Base-by-base conservation (phyloP, 441 rosid genomes). In the Dalechampia spathulata region DNA sequence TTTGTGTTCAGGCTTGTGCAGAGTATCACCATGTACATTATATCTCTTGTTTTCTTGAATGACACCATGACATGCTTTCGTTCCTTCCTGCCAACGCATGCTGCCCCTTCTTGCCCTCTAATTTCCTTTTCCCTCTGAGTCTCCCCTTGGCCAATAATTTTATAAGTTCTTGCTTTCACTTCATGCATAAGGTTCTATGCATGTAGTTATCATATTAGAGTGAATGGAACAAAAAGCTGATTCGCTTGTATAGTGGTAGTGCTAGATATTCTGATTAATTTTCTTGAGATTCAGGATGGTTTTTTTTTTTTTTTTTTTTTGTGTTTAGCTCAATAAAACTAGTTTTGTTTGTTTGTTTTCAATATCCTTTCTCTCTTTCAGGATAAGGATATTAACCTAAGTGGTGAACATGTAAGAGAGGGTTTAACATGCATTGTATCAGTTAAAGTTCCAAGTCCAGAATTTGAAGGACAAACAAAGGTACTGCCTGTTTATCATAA, bases 401-500 rank as follows among this genome's bases (percentile, higher is more conserved):
- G 96, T 49, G 98, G 99, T 56, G 98, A 94, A 72, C 98, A 94
- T 71, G 96, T 94, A 7, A 80, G 99, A 79, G 99, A 94, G 69
- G 99, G 99, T 55, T 60, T 94, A 75, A 90, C 99, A 32, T 84
- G 98, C 74, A 77, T 94, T 63, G 67, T 90, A 70, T 90, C 98
- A 9, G 98, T 94, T 62, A 90, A 90, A 81, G 86, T 94, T 82
- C 83, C 96, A 19, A 86, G 80, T 73, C 99, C 99, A 16, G 98
- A 94, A 73, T 94, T 94, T 75, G 98, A 94, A 84, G 99, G 99
- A 66, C 96, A 94, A 75, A 94, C 98, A 27, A 94, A 94, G 98
- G 99, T 94, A 90, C 51, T 69, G 55, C 54, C 45, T 61, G 22
- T 63, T 57, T 34, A 48, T 46, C 28, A 14, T 32, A 34, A 13